Evolutionary conservation across 2,329 filamentous ascomycete genomes (phyloP), one percentile per base, ranked within the genome.

Genomic region (Neofusicoccum umdonicola): DNA sequence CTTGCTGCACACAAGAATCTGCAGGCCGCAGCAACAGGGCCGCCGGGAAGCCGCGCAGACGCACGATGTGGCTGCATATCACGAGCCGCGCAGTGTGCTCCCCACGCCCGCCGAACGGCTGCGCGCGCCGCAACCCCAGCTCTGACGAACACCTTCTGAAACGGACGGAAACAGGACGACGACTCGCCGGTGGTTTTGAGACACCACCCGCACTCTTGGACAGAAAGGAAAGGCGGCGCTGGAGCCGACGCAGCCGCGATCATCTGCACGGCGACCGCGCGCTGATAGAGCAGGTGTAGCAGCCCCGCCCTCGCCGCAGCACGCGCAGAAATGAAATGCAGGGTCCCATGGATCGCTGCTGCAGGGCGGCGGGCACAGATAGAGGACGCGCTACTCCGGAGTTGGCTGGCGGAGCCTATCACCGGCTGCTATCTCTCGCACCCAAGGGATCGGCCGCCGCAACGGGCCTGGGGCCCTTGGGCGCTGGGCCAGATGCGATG

Each of bases 331-430:
- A 34, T 37, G 17, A 50, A 39, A 63, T 63, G 61, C 61, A 63
- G 61, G 61, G 61, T 63, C 61, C 48, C 61, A 63, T 34, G 61
- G 61, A 63, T 63, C 61, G 41, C 35, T 48, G 19, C 48, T 63
- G 47, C 61, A 63, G 58, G 37, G 54, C 54, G 15, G 12, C 12
- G 54, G 22, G 27, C 39, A 44, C 39, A 45, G 56, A 39, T 45
- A 47, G 37, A 37, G 56, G 56, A 37, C 47, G 56, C 56, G 56
- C 41, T 27, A 13, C 48, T 19, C 13, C 47, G 22, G 19, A 35
- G 19, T 34, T 42, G 45, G 48, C 35, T 15, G 15, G 42, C 58
- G 58, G 58, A 13, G 47, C 60, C 47, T 62, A 52, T 52, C 47
- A 62, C 12, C 47, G 31, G 48, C 48, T n/a, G 19, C 31, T 48